Conservation (phyloP, 371 early-diverging fungal genomes). For the Mucor racemosus region DNA sequence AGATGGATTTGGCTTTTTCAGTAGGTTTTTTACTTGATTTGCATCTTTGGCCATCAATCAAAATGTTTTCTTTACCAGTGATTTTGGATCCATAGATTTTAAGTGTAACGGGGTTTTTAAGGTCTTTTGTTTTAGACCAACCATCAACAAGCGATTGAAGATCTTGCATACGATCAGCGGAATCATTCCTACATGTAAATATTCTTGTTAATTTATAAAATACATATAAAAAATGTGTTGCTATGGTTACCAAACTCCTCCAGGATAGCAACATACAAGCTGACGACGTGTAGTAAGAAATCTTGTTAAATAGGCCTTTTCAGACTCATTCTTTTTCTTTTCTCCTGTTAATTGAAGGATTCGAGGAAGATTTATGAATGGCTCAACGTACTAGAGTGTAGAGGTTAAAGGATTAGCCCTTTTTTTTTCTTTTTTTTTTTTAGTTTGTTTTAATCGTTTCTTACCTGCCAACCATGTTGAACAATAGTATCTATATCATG, state of each 20-base stretch:
- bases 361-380: slow-evolving; percentile 46
- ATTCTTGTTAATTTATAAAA: not conserved
- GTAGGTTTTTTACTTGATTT: slow-evolving; percentile 7
- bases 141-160: slow-evolving; percentile 38
- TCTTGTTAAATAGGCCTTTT: slow-evolving; percentile 42
- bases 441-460: too few relatives aligned
- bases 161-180: slow-evolving; percentile 49
- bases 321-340: slow-evolving; percentile 29
- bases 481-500: slow-evolving; percentile 49
- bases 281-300: slow-evolving; percentile 50
- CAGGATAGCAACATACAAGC: slow-evolving; percentile 52
- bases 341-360: slow-evolving; percentile 50
- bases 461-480: slow-evolving; percentile 59
- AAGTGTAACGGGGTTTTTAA: slow-evolving; percentile 34
- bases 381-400: slow-evolving; percentile 43
- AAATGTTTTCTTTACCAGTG: slow-evolving; percentile 45
- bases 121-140: slow-evolving; percentile 42
- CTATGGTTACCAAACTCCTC: slow-evolving; percentile 42
- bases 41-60: slow-evolving; percentile 34
- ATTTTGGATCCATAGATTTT: slow-evolving; percentile 39
- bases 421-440: not conserved
- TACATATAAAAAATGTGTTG: too few relatives aligned
- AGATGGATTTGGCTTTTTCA: slow-evolving; percentile 19
- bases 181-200: slow-evolving; percentile 36
- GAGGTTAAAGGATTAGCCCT: not conserved